Base-by-base conservation (phyloP, 1,139 yeast genomes). In the Yamadazyma trypodendri region DNA sequence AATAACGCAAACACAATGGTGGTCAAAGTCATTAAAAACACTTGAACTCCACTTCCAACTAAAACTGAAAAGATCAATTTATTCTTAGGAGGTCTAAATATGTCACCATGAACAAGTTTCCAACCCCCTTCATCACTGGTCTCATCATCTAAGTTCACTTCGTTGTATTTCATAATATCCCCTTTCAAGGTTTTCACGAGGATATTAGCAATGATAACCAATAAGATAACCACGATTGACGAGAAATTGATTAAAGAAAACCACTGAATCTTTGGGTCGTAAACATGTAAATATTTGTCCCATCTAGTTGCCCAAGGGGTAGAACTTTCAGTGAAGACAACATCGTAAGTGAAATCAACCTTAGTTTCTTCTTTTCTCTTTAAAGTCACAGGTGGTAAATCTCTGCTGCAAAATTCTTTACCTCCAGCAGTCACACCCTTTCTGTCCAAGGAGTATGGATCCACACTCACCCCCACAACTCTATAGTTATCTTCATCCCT, bases 241-340 rank as follows among this genome's bases (percentile, higher is more conserved):
- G 95, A 81, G 48, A 94, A 88, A 63, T 89, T 88, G 51, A 88
- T 66, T 50, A 92, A 76, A 2, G 96, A 87, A 56, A 88, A 85
- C 98, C 97, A 90, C 65, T 92, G 97, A 51, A 92, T 84, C 59
- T 84, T 84, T 39, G 97, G 95, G 58, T 88, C 95, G 57, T 82
- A 84, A 25, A 85, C 94, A 54, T 88, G 95, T 54, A 92, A 74
- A 59, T 92, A 92, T 61, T 88, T 87, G 61, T 92, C 98, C 99
- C 99, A 92, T 67, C 99, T 81, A 1, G 97, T 92, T 23, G 97
- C 97, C 98, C 97, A 92, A 9, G 83, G 80, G 11, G 94, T 86
- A 11, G 66, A 68, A 12, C 95, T 84, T 41, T 75, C 75, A 22
- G 65, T 60, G 73, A 92, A 92, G 10, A 55, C 54, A 16, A 84